A percentile compares a stretch with the other conserved stretches of the same genome.
Conservation (phyloP, 495 filamentous ascomycete genomes). For the Neurospora sp. region DNA sequence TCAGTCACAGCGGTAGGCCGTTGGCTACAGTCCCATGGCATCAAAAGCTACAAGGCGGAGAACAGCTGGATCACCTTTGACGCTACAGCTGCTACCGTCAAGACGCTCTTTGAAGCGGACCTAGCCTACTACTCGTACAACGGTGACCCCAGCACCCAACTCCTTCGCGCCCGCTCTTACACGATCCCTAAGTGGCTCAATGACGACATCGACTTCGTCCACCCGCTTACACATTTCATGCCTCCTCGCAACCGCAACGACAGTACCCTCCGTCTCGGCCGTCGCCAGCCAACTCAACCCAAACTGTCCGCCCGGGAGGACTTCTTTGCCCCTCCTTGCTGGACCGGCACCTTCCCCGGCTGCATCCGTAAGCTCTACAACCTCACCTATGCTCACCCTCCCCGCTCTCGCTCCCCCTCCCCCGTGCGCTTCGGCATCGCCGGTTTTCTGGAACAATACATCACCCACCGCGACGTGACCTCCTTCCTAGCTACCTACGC, state of each 20-base stretch:
- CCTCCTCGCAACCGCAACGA: slow-evolving; percentile 14
- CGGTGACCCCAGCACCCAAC: slow-evolving; percentile 6
- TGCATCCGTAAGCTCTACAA: slow-evolving; percentile 34
- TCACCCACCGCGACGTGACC: slow-evolving; percentile 46
- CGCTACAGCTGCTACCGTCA: slow-evolving; percentile 20
- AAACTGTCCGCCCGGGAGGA: background rate
- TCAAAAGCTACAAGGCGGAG: slow-evolving; percentile 16
- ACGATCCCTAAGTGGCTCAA: slow-evolving; percentile 35
- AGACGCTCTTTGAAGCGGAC: slow-evolving; percentile 28
- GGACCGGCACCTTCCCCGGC: slow-evolving; percentile 22
- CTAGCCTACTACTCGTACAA: slow-evolving; percentile 26
- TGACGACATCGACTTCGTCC: slow-evolving; percentile 30
- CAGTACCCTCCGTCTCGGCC: background rate
- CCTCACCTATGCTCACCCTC: slow-evolving; percentile 22
- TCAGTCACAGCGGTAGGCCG: slow-evolving; percentile 14
- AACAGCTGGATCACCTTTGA: slow-evolving; percentile 25
- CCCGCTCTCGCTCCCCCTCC: slow-evolving; percentile 2
- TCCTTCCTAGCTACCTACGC: slow-evolving; percentile 42
- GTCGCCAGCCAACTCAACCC: background rate
- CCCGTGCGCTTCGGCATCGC: slow-evolving; percentile 48
- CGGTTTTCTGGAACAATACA: slow-evolving; percentile 59
- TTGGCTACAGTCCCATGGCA: slow-evolving; percentile 26
- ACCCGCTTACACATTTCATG: slow-evolving; percentile 34
- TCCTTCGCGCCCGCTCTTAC: slow-evolving; percentile 32
- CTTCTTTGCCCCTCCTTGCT: slow-evolving; percentile 11